phyloP scores from a whole-genome alignment of 306 rosid species.

The Prunus armeniaca region DNA sequence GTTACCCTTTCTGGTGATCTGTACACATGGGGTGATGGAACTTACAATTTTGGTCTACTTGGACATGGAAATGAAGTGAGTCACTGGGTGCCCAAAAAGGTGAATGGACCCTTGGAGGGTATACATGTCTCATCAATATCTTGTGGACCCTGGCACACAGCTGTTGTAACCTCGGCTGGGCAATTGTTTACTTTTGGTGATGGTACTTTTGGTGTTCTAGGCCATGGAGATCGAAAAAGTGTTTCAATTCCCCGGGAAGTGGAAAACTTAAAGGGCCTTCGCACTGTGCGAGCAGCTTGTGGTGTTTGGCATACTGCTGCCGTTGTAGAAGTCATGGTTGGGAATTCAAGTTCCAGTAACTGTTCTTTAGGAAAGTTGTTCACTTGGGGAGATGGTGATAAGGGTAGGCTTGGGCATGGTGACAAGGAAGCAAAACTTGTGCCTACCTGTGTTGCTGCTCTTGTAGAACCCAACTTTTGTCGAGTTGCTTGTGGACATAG shows the following conservation, averaged over 20 bases:
- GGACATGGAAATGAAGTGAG: slow-evolving; percentile 99
- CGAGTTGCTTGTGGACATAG: slow-evolving; percentile 95
- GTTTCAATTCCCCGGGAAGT: slow-evolving; percentile 92
- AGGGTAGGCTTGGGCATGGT: slow-evolving; percentile 97
- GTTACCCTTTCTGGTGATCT: slow-evolving; percentile 97
- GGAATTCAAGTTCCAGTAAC: slow-evolving; percentile 87
- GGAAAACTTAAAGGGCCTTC: slow-evolving; percentile 95
- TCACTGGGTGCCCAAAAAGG: slow-evolving; percentile 98
- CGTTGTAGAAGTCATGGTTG: slow-evolving; percentile 96
- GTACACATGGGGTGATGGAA: slow-evolving; percentile 98
- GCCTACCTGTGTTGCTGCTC: slow-evolving; percentile 97
- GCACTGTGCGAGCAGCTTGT: slow-evolving; percentile 93
- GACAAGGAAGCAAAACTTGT: slow-evolving; percentile 95
- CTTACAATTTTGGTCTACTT: slow-evolving; percentile 86
- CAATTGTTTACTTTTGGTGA: slow-evolving; percentile 97
- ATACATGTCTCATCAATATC: slow-evolving; percentile 90
- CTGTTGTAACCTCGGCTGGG: slow-evolving; percentile 96
- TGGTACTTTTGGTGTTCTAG: slow-evolving; percentile 96
- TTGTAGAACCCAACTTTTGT: slow-evolving; percentile 86
- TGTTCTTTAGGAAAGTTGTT: slow-evolving; percentile 95
- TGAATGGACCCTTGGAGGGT: slow-evolving; percentile 93
- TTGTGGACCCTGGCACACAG: slow-evolving; percentile 99
- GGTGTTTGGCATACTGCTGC: slow-evolving; percentile 99
- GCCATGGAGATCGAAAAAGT: slow-evolving; percentile 83
- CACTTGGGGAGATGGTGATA: slow-evolving; percentile 99